Percentiles rank a stretch among this genome's conserved stretches.
These are phyloP conservation scores for Rhodotorula mucilaginosa DNA, from an alignment of 1,284 basidiomycete genomes.

Conservation along the genomic window DNA sequence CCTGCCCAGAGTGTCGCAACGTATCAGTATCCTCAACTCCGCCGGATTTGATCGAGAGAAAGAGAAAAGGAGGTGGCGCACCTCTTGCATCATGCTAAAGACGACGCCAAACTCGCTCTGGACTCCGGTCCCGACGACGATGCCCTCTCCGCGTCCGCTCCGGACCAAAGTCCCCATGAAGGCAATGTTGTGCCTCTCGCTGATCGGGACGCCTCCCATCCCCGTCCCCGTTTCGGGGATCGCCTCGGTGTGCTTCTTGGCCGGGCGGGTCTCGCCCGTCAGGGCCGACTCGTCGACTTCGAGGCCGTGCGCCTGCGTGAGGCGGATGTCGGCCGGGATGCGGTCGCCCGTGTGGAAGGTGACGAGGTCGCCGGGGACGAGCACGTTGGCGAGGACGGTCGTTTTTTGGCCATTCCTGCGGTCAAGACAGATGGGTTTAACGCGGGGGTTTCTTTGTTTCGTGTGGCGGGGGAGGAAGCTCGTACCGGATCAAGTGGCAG, in stretches of 20 bases:
- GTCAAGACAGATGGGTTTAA: neutral
- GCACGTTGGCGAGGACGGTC: slow-evolving; percentile 84
- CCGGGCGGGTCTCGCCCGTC: slow-evolving; percentile 86
- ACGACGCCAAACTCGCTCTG: slow-evolving; percentile 94
- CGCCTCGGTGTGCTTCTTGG: slow-evolving; percentile 64
- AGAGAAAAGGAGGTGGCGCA: slow-evolving; percentile 50
- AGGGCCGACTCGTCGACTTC: slow-evolving; percentile 94
- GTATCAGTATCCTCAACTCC: too few relatives aligned
- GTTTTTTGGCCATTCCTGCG: slow-evolving; percentile 67
- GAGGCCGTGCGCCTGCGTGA: slow-evolving; percentile 72
- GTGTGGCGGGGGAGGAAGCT: slow-evolving; percentile 9
- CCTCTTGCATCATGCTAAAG: slow-evolving; percentile 97
- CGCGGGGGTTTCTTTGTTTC: too few relatives aligned
- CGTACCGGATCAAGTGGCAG: slow-evolving; percentile 80
- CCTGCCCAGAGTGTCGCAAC: slow-evolving; percentile 51
- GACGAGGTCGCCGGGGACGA: slow-evolving; percentile 91
- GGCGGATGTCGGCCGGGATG: slow-evolving; percentile 86
- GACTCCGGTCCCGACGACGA: slow-evolving; percentile 85
- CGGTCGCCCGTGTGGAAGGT: slow-evolving; percentile 84
- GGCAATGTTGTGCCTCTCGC: slow-evolving; percentile 82
- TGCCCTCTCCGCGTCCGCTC: slow-evolving; percentile 78
- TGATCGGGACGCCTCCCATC: slow-evolving; percentile 63
- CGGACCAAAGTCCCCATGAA: slow-evolving; percentile 98
- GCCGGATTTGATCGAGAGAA: neutral
- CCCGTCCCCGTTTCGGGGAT: slow-evolving; percentile 53